Base-by-base conservation (phyloP, 306 rosid species). In the Hylodesmum podocarpum region DNA sequence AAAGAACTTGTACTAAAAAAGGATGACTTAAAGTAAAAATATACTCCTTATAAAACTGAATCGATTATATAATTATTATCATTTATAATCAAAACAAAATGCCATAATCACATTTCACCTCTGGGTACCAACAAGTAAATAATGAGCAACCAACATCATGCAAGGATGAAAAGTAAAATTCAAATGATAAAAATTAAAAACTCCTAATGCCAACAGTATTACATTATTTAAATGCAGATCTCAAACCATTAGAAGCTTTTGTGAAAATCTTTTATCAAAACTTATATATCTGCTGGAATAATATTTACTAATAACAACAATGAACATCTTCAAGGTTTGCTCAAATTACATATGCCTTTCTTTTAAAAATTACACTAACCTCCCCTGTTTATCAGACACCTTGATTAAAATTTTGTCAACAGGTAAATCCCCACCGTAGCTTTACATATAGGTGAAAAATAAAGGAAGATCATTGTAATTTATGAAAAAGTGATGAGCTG, bases 111-210 rank as follows among this genome's bases (percentile, higher is more conserved):
- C 21, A 55, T 46, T 15, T 37, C 61, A 58, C 14, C 55, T 69
- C 47, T 9, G 24, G 12, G 64, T 15, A 44, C 81, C 71, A 70
- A 62, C 46, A 12, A 28, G 44, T n/a, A 69, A 68, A n/a, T 68
- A 49, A 59, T 46, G 40, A 70, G 55, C 34, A 78, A 49, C 21
- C 19, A 34, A 78, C 59, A 46, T 59, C 54, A 33, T 47, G 82
- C 59, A 28, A 41, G 16, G 13, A 63, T 44, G 33, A 19, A 43
- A 65, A 64, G 21, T 18, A 22, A 22, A 28, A 29, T 40, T 29
- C 67, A 13, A 28, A 51, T 24, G 10, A 46, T 14, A 31, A 46
- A 51, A 63, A 3, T 37, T 14, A 31, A 46, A 51, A 63, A 3
- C 49, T 70, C 54, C 8, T 31, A 40, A 21, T 31, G 49, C 64